A percentile compares a stretch with the other conserved stretches of the same genome.
These are phyloP conservation scores for California macrophylla DNA, from an alignment of 441 rosid genomes.

Conservation along the genomic window DNA sequence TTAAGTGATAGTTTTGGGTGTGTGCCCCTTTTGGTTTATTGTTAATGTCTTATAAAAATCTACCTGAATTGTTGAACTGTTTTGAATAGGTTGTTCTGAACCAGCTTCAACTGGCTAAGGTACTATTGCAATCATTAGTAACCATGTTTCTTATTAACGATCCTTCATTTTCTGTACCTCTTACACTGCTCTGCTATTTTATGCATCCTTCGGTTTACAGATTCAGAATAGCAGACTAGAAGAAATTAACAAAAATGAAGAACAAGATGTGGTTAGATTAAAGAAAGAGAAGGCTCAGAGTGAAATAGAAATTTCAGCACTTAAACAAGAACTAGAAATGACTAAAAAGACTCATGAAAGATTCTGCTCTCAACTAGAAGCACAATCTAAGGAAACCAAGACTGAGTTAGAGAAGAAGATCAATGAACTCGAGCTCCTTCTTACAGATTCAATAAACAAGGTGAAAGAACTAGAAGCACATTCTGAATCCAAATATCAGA, in stretches of 20 bases:
- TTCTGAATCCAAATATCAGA: slow-evolving; percentile 44
- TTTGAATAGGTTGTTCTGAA: slow-evolving; percentile 46
- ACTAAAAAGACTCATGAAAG: slow-evolving; percentile 41
- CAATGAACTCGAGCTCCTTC: slow-evolving; percentile 45
- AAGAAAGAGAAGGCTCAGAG: slow-evolving; percentile 46
- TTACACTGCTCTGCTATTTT: neutral
- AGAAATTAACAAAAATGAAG: slow-evolving; percentile 60
- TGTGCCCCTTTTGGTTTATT: slow-evolving; percentile 15
- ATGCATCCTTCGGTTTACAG: slow-evolving; percentile 32
- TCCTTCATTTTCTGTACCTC: slow-evolving; percentile 1
- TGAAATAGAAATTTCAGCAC: slow-evolving; percentile 45
- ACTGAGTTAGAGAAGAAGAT: slow-evolving; percentile 44
- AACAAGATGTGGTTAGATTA: slow-evolving; percentile 40
- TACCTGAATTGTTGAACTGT: slow-evolving; percentile 15
- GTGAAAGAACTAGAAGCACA: slow-evolving; percentile 59
- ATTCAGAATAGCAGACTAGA: slow-evolving; percentile 57
- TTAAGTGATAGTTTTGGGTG: slow-evolving; percentile 9
- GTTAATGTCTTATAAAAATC: slow-evolving; percentile 6
- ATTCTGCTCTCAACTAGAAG: slow-evolving; percentile 46
- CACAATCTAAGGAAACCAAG: slow-evolving; percentile 37
- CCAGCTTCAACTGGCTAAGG: slow-evolving; percentile 63
- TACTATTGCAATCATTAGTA: slow-evolving; percentile 17
- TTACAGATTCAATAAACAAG: slow-evolving; percentile 47
- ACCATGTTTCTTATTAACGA: slow-evolving; percentile 6
- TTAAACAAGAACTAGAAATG: slow-evolving; percentile 52